Base-by-base conservation (phyloP, 352 stramenopile genomes). In the Globisporangium megalacanthum region DNA sequence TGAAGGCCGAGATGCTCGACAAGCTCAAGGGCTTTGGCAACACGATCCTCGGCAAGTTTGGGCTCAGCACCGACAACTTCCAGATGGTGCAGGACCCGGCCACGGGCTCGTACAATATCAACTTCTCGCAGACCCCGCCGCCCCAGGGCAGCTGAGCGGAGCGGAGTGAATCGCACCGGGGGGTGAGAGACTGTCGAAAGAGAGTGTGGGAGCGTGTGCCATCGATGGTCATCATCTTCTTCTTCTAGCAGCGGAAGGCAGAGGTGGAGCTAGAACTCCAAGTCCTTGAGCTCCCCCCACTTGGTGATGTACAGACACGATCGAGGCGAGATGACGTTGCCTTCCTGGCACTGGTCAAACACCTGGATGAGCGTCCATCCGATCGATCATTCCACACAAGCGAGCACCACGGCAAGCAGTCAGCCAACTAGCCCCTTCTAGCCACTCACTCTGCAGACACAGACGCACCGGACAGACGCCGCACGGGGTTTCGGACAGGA, bases 11-110 rank as follows among this genome's bases (percentile, higher is more conserved):
- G 73, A 99, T 98, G 70, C 70, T 99, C 61, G 95, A 92, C 54
- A 95, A 93, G 72, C 86, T 99, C 54, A 99, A 99, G 73, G 97
- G 98, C 53, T 94, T 99, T 56, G 97, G 97, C 25, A 99, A 99
- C 77, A 97, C 83, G 52, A 87, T 99, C 49, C 75, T 99, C 19
- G 94, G 97, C 58, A 99, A 99, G 66, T 99, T 99, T 75, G 97
- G 97, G 36, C 79, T 99, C 62, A 99, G 92, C 71, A 90, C 98
- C 22, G 97, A 99, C 80, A 99, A 99, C 73, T 99, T 99, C 69
- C 88, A 99, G 71, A 94, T 99, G 63, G 89, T 98, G 10, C 88
- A 99, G 81, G 96, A 99, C 79, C 96, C 96, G 25, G 79, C 86
- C 8, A 98, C 91, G 8, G 97, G 97, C 41, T 97, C 92, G 35